Base-by-base conservation (phyloP, 345 rosid genomes). In the Erucastrum elatum region DNA sequence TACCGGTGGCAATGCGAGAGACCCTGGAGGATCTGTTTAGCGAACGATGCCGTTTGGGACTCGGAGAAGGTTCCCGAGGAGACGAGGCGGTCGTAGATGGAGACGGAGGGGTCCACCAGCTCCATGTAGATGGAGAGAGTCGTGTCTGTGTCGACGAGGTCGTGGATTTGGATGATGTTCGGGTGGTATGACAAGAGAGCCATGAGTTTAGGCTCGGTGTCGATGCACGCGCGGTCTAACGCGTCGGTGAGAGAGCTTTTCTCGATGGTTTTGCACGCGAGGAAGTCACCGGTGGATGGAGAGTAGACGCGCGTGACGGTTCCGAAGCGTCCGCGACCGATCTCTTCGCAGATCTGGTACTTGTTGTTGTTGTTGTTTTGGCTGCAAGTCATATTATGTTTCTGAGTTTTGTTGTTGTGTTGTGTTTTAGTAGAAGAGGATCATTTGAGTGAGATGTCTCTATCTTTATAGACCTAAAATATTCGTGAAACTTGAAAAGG, bases 281-380 rank as follows among this genome's bases (percentile, higher is more conserved):
- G 82, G 82, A 87, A 84, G 0, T 87, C 80, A 58, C 88, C 80
- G 35, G 83, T 76, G 3, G 76, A 8, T 0, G 86, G 87, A 26
- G 88, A 83, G 66, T 81, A 87, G 82, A 92, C 88, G 46, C 88
- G 86, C 4, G 80, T 81, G 55, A 94, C 87, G 60, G 76, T 79
- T 7, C 96, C 96, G 71, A 92, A 94, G 26, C 89, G 85, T 0
- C 96, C 96, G 1, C 96, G 86, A 41, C 96, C 96, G 85, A 94
- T 85, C 83, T 92, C 97, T 25, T 88, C 94, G 70, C 86, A 75
- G 72, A 85, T 53, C 71, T 85, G 87, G 89, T 90, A 88, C 72
- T 84, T 87, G 83, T 61, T 49, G 75, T 64, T 71, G 83, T 75
- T 75, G 27, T 16, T 27, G 75, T 65, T 64, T 81, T 76, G 84